Evolutionary conservation across 2,329 filamentous ascomycete species (phyloP).

Genomic region (Alternaria sp.): DNA sequence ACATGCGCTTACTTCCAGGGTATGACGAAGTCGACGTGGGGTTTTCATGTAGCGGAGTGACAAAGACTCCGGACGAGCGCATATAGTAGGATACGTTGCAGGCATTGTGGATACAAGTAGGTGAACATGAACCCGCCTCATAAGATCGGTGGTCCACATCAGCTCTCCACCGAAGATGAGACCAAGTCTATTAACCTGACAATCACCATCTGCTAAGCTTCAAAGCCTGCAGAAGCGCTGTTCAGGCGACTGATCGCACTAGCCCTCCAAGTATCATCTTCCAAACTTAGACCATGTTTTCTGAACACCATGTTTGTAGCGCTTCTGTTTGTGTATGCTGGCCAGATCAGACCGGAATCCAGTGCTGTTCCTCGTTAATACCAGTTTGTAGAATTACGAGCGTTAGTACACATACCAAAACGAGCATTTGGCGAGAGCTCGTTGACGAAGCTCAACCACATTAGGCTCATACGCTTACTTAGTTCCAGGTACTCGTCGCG

Average conservation of each 20-base stretch:
- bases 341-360: neutral
- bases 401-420: slow-evolving; percentile 1
- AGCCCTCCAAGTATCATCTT: neutral
- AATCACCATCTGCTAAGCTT: neutral
- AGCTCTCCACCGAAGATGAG: neutral
- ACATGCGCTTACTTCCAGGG: neutral
- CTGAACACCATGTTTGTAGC: neutral
- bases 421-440: slow-evolving; percentile 8
- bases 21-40: neutral
- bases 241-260: neutral
- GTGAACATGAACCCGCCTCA: neutral
- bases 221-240: neutral
- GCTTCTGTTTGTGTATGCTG: neutral
- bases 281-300: neutral
- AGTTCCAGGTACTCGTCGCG: neutral
- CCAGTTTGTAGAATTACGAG: neutral
- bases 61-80: neutral
- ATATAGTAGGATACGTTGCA: neutral
- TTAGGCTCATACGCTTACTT: slow-evolving; percentile 6
- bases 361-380: neutral
- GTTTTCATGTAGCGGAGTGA: neutral
- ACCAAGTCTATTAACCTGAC: neutral
- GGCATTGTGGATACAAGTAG: neutral
- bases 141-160: neutral
- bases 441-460: slow-evolving; percentile 12